These are phyloP conservation scores for Cyberlindnera mississippiensis DNA, from an alignment of 805 yeast genomes.

Conservation along the genomic window DNA sequence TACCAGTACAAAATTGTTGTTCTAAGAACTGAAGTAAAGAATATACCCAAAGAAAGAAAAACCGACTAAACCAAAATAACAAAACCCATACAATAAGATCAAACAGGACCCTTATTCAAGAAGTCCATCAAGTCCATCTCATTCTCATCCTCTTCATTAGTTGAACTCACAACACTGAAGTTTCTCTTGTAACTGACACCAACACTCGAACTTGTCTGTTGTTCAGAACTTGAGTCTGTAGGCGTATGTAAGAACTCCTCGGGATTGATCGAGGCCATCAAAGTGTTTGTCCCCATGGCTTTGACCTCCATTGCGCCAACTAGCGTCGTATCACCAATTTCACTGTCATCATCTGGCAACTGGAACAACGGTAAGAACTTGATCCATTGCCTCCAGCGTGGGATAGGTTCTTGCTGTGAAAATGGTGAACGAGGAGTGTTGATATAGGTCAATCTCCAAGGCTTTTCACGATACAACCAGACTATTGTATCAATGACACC, in stretches of 20 bases:
- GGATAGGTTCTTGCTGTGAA: conserved; percentile 26
- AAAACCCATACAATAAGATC: too few relatives aligned
- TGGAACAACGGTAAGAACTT: conserved; percentile 42
- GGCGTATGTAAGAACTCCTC: conserved; percentile 15
- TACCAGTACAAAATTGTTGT: too few relatives aligned
- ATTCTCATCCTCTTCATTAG: conserved; percentile 12
- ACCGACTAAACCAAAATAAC: too few relatives aligned
- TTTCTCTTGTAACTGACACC: conserved; percentile 4
- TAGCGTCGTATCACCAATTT: conserved; percentile 1
- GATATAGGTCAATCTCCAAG: conserved; percentile 54
- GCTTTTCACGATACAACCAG: conserved; percentile 71
- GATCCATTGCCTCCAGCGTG: conserved; percentile 38
- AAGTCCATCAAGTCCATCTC: conserved; percentile 47
- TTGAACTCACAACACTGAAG: conserved; percentile 1
- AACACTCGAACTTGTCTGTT: neutral
- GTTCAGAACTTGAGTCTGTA: conserved; percentile 3
- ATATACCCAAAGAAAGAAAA: too few relatives aligned
- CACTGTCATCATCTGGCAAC: conserved; percentile 33
- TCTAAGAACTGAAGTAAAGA: too few relatives aligned
- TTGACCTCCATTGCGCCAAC: conserved; percentile 4
- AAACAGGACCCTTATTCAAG: conserved; percentile 37
- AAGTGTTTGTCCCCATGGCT: conserved; percentile 6
- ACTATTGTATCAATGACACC: conserved; percentile 76
- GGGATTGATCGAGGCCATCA: conserved; percentile 17
- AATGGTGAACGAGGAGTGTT: conserved; percentile 25